Percentiles rank a stretch among this genome's conserved stretches.
These are phyloP conservation scores for Colletotrichum tofieldiae DNA, from an alignment of 2,329 filamentous ascomycete genomes.

Conservation along the genomic window DNA sequence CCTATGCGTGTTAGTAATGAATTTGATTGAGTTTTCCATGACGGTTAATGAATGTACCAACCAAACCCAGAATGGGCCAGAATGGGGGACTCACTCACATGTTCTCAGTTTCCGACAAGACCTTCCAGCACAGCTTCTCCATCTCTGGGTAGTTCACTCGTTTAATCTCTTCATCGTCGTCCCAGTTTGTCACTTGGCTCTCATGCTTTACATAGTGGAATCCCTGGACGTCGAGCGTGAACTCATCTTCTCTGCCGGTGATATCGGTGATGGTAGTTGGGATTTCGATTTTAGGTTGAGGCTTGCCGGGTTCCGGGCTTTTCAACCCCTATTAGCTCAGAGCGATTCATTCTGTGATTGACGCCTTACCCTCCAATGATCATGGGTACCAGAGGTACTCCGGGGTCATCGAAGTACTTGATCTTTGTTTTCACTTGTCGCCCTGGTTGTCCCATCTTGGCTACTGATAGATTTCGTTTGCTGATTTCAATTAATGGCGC, in stretches of 20 bases:
- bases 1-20: constrained; percentile 2
- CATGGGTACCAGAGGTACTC: constrained; percentile 40
- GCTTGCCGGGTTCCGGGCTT: constrained; percentile 35
- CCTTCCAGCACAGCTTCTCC: constrained; percentile 41
- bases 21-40: too few relatives aligned
- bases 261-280: constrained; percentile 69
- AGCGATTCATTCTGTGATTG: not conserved
- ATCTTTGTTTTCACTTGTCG: constrained; percentile 35
- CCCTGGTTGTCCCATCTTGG: constrained; percentile 23
- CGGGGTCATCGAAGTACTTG: constrained; percentile 41
- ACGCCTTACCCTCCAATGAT: constrained; percentile 35
- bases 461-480: not conserved
- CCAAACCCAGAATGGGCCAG: too few relatives aligned
- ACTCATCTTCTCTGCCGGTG: constrained; percentile 78
- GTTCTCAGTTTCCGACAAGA: constrained; percentile 33
- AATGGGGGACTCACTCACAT: constrained; percentile 15
- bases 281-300: constrained; percentile 69
- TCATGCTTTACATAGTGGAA: constrained; percentile 71
- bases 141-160: constrained; percentile 56
- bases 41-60: not conserved
- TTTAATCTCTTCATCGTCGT: constrained; percentile 67
- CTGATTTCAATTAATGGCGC: not conserved
- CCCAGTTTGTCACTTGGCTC: constrained; percentile 66
- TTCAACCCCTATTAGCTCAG: constrained; percentile 2
- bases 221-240: constrained; percentile 66